Evolutionary conservation across 495 filamentous ascomycete species (phyloP).

Genomic region (Hypomontagnella submonticulosa): DNA sequence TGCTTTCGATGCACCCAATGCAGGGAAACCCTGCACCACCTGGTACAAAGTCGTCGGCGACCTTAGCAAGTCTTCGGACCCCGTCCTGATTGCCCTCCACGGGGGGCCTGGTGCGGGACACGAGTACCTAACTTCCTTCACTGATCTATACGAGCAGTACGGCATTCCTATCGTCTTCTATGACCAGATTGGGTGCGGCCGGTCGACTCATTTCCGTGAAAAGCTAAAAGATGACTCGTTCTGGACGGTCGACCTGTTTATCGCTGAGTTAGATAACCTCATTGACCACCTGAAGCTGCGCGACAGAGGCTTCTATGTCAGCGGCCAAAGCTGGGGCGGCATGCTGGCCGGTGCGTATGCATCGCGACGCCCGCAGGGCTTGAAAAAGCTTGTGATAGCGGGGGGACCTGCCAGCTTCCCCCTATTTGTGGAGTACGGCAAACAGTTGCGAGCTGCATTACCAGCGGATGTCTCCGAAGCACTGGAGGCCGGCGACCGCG

Average conservation of each 20-base stretch:
- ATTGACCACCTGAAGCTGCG: slow-evolving; percentile 54
- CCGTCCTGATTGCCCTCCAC: slow-evolving; percentile 55
- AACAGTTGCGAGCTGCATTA: slow-evolving; percentile 34
- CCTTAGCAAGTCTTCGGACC: slow-evolving; percentile 27
- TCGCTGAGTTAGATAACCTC: slow-evolving; percentile 65
- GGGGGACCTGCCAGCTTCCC: slow-evolving; percentile 53
- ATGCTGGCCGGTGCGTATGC: slow-evolving; percentile 48
- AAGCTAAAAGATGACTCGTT: slow-evolving; percentile 54
- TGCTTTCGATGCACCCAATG: slow-evolving; percentile 50
- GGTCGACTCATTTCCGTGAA: slow-evolving; percentile 59
- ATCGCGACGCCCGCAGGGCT: slow-evolving; percentile 49
- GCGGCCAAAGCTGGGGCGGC: slow-evolving; percentile 63
- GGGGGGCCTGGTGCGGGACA: slow-evolving; percentile 62
- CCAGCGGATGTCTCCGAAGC: slow-evolving; percentile 4
- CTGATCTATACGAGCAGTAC: slow-evolving; percentile 50
- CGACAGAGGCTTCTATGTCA: slow-evolving; percentile 53
- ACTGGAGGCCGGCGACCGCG: slow-evolving; percentile 7
- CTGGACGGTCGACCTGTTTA: slow-evolving; percentile 60
- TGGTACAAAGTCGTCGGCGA: slow-evolving; percentile 58
- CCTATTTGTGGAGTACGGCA: slow-evolving; percentile 46
- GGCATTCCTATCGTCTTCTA: slow-evolving; percentile 64
- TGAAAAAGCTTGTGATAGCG: slow-evolving; percentile 56
- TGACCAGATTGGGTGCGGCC: slow-evolving; percentile 65
- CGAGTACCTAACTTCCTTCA: slow-evolving; percentile 57
- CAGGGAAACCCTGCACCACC: slow-evolving; percentile 56